Evolutionary conservation across 139 green algal species (phyloP).

Genomic region (Penium margaritaceum): DNA sequence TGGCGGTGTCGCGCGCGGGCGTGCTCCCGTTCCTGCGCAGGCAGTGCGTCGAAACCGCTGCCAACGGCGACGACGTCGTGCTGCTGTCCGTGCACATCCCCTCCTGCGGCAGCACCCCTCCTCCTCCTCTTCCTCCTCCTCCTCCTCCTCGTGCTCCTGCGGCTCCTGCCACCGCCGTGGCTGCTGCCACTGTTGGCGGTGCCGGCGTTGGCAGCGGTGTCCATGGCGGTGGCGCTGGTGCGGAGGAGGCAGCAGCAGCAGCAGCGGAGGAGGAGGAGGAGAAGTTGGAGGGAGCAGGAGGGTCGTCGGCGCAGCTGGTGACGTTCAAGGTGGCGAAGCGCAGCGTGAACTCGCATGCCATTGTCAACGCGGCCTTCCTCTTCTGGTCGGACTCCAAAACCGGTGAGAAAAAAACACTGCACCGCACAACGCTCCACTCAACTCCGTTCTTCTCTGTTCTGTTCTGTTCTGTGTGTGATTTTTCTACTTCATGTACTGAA

Average conservation of each 20-base stretch:
- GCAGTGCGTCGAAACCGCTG: no score
- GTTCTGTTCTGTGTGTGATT: no score
- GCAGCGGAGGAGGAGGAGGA: no score
- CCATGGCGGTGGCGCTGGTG: no score
- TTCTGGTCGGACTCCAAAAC: conserved; percentile 17
- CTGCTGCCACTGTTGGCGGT: no score
- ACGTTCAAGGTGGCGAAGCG: conserved; percentile 10
- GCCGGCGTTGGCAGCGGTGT: no score
- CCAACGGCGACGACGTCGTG: not conserved
- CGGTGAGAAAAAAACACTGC: not conserved
- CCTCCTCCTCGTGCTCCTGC: no score
- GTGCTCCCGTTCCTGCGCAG: conserved; percentile 1
- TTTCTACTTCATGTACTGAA: no score
- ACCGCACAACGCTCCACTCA: not conserved
- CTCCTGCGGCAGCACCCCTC: not conserved
- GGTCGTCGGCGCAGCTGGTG: not conserved
- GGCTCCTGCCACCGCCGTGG: no score
- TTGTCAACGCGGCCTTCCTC: conserved; percentile 41
- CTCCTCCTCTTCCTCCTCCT: no score
- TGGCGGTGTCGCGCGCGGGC: not conserved
- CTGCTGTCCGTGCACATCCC: conserved; percentile 12
- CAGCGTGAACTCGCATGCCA: conserved; percentile 32
- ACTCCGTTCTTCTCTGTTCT: not conserved
- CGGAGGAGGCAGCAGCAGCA: no score
- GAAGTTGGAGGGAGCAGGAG: no score